Conservation (phyloP, 495 filamentous ascomycete species). For the Acidomyces sp. region DNA sequence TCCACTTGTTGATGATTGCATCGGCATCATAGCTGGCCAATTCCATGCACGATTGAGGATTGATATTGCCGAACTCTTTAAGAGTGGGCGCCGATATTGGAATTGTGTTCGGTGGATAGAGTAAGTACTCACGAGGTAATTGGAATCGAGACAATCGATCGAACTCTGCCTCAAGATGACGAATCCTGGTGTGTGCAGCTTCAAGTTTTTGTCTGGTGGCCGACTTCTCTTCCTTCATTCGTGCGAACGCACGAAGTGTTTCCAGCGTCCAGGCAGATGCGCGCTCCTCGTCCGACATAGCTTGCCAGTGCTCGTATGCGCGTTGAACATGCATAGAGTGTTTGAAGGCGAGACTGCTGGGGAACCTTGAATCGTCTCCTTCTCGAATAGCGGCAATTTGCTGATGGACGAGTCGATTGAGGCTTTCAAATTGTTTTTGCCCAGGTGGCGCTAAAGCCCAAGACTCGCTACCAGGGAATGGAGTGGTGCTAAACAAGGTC, state of each 20-base stretch:
- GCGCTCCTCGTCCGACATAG: slow-evolving; percentile 40
- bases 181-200: slow-evolving; percentile 53
- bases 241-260: slow-evolving; percentile 54
- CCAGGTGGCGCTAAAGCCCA: slow-evolving; percentile 66
- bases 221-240: slow-evolving; percentile 53
- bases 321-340: slow-evolving; percentile 54
- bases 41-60: neutral
- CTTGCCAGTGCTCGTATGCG: slow-evolving; percentile 58
- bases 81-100: slow-evolving; percentile 38
- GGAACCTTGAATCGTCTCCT: slow-evolving; percentile 42
- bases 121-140: slow-evolving; percentile 57
- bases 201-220: slow-evolving; percentile 49
- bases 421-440: slow-evolving; percentile 52
- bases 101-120: slow-evolving; percentile 50
- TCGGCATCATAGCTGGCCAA: slow-evolving; percentile 12
- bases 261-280: slow-evolving; percentile 67
- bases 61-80: slow-evolving; percentile 11
- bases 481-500: slow-evolving; percentile 54
- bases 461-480: slow-evolving; percentile 53
- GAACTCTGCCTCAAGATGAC: slow-evolving; percentile 55
- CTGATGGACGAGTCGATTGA: slow-evolving; percentile 50
- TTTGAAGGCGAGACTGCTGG: slow-evolving; percentile 36
- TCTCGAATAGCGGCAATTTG: slow-evolving; percentile 26
- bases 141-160: slow-evolving; percentile 54
- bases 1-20: slow-evolving; percentile 13